phyloP scores from a whole-genome alignment of 176 grass and related monocot species.

The Raddia distichophylla region DNA sequence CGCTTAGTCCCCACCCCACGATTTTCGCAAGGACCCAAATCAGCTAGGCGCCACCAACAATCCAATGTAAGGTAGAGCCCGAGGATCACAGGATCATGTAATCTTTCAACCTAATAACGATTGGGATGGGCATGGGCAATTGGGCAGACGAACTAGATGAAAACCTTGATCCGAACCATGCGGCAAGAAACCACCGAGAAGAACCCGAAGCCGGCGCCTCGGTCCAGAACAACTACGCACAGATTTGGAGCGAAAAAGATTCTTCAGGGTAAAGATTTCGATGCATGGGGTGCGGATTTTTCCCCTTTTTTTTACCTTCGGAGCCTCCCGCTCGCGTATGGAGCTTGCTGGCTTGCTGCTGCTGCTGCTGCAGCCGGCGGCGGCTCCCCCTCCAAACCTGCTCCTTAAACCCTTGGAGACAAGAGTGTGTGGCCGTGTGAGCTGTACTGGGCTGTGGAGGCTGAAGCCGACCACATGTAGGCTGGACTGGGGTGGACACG shows the following conservation, averaged over 20 bases:
- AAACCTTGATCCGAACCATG: not conserved
- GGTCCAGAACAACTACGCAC: not conserved
- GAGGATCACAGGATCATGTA: not conserved
- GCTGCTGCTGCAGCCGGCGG: not conserved
- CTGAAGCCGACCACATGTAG: too few relatives aligned
- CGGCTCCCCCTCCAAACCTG: not conserved
- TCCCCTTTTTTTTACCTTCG: not conserved
- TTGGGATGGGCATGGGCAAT: not conserved
- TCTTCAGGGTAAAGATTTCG: not conserved
- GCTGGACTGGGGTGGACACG: too few relatives aligned
- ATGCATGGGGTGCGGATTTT: not conserved
- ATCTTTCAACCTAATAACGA: not conserved
- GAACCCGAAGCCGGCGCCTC: not conserved
- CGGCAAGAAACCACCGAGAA: not conserved
- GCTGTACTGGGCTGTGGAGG: too few relatives aligned
- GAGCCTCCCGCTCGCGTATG: not conserved
- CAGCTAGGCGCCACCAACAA: not conserved
- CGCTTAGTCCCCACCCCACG: not conserved
- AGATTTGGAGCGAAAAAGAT: not conserved
- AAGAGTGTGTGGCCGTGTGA: too few relatives aligned
- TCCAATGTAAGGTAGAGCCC: not conserved
- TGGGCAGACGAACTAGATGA: not conserved
- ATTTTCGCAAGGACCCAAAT: not conserved
- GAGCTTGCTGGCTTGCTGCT: too few relatives aligned
- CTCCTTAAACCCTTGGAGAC: too few relatives aligned